These are phyloP conservation scores for Westerdykella aurantiaca DNA, from an alignment of 2,329 filamentous ascomycete species.

Conservation along the genomic window DNA sequence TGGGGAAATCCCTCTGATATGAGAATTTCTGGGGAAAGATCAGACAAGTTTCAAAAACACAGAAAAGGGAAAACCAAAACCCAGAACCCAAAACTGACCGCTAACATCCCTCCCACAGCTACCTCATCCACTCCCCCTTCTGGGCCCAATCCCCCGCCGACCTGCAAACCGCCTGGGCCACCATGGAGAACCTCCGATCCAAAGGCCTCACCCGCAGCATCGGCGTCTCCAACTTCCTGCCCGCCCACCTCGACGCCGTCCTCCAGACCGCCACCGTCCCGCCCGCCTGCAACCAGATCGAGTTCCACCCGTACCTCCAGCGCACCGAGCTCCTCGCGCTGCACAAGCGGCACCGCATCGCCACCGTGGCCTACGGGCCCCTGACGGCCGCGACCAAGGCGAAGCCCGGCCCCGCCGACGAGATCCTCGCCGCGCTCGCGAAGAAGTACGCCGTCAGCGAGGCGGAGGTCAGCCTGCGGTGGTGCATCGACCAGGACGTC, in stretches of 20 bases:
- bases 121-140: slow-evolving; percentile 58
- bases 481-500: slow-evolving; percentile 56
- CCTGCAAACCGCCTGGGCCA: slow-evolving; percentile 54
- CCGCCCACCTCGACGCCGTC: slow-evolving; percentile 50
- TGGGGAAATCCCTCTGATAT: no score
- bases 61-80: background rate
- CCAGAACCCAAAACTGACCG: background rate
- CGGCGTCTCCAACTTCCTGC: slow-evolving; percentile 56
- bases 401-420: slow-evolving; percentile 51
- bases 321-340: slow-evolving; percentile 53
- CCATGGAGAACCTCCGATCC: slow-evolving; percentile 56
- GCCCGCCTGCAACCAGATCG: slow-evolving; percentile 63
- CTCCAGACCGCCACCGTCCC: slow-evolving; percentile 49
- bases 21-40: background rate
- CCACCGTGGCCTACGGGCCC: slow-evolving; percentile 44
- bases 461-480: slow-evolving; percentile 53
- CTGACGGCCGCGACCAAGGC: slow-evolving; percentile 50
- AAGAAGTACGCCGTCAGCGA: slow-evolving; percentile 57
- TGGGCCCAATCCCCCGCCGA: slow-evolving; percentile 50
- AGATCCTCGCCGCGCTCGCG: slow-evolving; percentile 46
- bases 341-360: slow-evolving; percentile 45
- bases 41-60: no score
- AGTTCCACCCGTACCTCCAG: slow-evolving; percentile 64
- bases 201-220: slow-evolving; percentile 56
- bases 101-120: slow-evolving; percentile 34